These are phyloP conservation scores for Kwoniella dejecticola DNA, from an alignment of 768 basidiomycete species.

Conservation along the genomic window DNA sequence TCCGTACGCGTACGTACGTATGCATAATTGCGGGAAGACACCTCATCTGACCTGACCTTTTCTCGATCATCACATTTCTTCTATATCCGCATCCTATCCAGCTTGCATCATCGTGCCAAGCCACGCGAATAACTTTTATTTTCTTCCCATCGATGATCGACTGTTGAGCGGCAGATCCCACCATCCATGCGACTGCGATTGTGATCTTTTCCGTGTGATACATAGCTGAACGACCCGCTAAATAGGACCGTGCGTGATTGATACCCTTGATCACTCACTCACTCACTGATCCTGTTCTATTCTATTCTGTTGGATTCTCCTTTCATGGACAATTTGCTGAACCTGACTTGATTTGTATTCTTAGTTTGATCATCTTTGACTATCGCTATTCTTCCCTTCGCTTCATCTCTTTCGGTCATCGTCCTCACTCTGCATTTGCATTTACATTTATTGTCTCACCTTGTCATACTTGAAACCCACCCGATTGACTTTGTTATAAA, in stretches of 20 bases:
- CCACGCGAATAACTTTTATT: conserved; percentile 1
- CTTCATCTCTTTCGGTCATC: too few species aligned
- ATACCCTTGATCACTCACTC: neutral
- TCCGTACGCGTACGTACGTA: too few species aligned
- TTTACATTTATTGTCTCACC: too few species aligned
- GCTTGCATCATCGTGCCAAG: neutral
- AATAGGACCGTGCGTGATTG: conserved; percentile 2
- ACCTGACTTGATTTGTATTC: neutral
- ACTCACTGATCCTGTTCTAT: neutral
- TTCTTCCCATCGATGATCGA: neutral
- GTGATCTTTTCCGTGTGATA: too few species aligned
- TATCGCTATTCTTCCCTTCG: too few species aligned
- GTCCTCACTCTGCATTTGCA: too few species aligned
- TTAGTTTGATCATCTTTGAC: neutral
- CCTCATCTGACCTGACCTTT: too few species aligned
- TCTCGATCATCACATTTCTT: too few species aligned
- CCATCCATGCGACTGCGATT: neutral
- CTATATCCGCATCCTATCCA: too few species aligned
- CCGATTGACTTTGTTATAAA: too few species aligned
- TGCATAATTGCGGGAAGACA: too few species aligned
- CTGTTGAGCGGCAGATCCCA: neutral
- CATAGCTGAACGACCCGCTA: conserved; percentile 1
- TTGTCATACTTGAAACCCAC: too few species aligned
- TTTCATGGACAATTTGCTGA: neutral
- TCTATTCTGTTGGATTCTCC: neutral